These are phyloP conservation scores for Penicillium sp. DNA, from an alignment of 2,329 filamentous ascomycete species.

Conservation along the genomic window DNA sequence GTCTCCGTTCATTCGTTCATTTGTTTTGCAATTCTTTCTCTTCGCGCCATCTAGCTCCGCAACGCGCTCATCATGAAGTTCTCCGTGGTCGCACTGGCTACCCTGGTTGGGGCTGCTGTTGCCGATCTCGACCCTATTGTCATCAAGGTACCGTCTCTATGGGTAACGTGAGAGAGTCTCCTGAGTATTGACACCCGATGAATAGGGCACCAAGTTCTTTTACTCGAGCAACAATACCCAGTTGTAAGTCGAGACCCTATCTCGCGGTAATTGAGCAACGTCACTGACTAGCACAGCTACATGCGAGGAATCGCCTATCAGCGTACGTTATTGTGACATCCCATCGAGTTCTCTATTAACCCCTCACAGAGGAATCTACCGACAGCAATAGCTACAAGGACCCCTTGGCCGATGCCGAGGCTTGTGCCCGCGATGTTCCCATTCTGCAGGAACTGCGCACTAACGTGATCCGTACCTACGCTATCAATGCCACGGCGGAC, in stretches of 20 bases:
- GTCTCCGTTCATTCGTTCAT: slow-evolving; percentile 11
- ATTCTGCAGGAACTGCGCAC: slow-evolving; percentile 71
- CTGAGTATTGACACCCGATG: neutral
- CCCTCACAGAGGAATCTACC: slow-evolving; percentile 45
- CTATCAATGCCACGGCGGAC: slow-evolving; percentile 71
- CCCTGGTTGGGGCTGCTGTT: slow-evolving; percentile 43
- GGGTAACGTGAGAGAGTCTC: slow-evolving; percentile 9
- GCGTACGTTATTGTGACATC: slow-evolving; percentile 40
- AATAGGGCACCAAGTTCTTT: slow-evolving; percentile 76
- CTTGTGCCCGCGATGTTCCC: slow-evolving; percentile 79
- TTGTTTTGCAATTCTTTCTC: neutral
- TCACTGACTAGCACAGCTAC: slow-evolving; percentile 54
- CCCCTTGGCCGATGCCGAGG: slow-evolving; percentile 66
- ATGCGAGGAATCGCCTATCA: slow-evolving; percentile 93
- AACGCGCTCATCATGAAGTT: slow-evolving; percentile 45
- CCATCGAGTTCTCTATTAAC: slow-evolving; percentile 4
- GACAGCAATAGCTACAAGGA: slow-evolving; percentile 63
- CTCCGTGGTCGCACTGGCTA: slow-evolving; percentile 48
- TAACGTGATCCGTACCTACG: slow-evolving; percentile 90
- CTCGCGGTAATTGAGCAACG: slow-evolving; percentile 17
- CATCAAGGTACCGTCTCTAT: slow-evolving; percentile 56
- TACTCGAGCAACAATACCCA: slow-evolving; percentile 71
- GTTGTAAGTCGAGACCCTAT: slow-evolving; percentile 51
- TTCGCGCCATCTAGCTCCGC: neutral
- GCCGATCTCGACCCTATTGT: slow-evolving; percentile 55